Evolutionary conservation across 202 grass and related monocot species (phyloP).

Genomic region (Digitaria exilis): DNA sequence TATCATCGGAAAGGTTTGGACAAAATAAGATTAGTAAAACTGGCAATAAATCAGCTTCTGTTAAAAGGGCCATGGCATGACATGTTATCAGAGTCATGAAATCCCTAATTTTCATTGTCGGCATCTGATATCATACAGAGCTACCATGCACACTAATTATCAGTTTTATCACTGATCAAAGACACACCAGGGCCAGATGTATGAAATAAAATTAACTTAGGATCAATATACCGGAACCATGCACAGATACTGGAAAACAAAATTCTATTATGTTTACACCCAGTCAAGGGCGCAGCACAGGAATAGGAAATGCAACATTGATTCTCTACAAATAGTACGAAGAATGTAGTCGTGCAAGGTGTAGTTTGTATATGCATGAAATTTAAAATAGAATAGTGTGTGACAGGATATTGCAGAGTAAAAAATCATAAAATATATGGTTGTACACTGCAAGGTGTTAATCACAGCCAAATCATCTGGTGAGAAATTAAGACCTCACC

Average conservation of each 20-base stretch:
- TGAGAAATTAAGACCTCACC: neutral
- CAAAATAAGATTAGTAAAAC: neutral
- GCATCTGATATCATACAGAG: neutral
- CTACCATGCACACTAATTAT: neutral
- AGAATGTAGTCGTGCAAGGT: neutral
- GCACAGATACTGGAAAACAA: neutral
- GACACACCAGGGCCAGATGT: neutral
- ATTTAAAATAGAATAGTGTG: neutral
- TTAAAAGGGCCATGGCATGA: neutral
- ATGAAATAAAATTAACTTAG: neutral
- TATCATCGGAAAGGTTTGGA: neutral
- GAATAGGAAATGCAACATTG: constrained; percentile 14
- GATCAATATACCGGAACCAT: neutral
- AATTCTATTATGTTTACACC: neutral
- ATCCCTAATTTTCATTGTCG: neutral
- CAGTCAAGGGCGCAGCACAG: constrained; percentile 2
- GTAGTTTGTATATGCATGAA: neutral
- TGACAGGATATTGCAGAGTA: neutral
- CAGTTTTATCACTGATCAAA: neutral
- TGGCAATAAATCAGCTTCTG: neutral
- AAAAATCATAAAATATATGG: neutral
- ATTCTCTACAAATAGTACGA: neutral
- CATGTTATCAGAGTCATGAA: constrained; percentile 1
- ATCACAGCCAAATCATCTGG: neutral
- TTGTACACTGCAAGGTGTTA: neutral